Evolutionary conservation across 306 rosid genomes (phyloP).

Genomic region (Lagenaria siceraria): DNA sequence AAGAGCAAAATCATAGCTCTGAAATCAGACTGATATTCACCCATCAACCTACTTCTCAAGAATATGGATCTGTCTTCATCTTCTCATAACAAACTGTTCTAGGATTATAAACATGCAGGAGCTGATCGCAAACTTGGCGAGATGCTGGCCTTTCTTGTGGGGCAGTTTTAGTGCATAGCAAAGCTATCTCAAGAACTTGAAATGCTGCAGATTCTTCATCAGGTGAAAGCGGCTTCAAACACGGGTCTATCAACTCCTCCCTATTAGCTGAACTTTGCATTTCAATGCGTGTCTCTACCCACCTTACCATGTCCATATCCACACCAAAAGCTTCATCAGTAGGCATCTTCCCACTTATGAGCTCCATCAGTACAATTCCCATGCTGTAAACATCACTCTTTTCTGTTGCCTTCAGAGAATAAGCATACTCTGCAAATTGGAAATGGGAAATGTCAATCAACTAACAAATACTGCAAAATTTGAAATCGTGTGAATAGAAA

Average conservation of each 20-base stretch:
- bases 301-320: constrained; percentile 94
- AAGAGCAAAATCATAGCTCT: background rate
- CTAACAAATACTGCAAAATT: background rate
- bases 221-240: constrained; percentile 43
- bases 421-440: constrained; percentile 53
- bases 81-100: constrained; percentile 34
- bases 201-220: constrained; percentile 50
- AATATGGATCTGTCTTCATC: constrained; percentile 12
- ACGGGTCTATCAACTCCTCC: constrained; percentile 57
- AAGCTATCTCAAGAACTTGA: constrained; percentile 79
- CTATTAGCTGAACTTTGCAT: constrained; percentile 21
- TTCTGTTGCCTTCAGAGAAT: constrained; percentile 70
- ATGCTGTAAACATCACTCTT: constrained; percentile 91
- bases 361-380: constrained; percentile 90
- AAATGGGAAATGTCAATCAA: constrained; percentile 7
- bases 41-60: background rate
- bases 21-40: background rate
- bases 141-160: constrained; percentile 78
- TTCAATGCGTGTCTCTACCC: constrained; percentile 56
- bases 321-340: constrained; percentile 50
- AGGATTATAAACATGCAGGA: constrained; percentile 44
- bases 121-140: constrained; percentile 58
- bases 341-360: constrained; percentile 85
- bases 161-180: constrained; percentile 68
- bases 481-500: background rate